Base-by-base conservation (phyloP, 1,284 basidiomycete species). In the Trichosporon sp. region DNA sequence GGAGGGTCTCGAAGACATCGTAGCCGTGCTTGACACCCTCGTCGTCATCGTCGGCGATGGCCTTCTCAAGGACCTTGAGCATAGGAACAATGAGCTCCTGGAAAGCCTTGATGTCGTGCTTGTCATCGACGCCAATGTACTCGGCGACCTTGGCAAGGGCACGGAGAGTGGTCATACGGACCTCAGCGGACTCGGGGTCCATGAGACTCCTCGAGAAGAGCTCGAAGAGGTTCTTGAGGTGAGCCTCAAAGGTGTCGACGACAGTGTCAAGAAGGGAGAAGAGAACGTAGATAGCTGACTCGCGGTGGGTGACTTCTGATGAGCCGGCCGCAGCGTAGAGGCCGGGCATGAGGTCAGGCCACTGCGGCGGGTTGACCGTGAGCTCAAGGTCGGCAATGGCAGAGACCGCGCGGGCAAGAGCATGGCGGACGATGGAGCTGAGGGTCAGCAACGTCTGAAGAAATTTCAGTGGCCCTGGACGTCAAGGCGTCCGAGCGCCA, bases 1-100 rank as follows among this genome's bases (percentile, higher is more conserved):
- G 86, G 62, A 99, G 87, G 1, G 92, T 95, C 83, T 99, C 96
- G 69, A 99, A 86, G 25, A 97, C 92, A 75, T 99, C 96, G 74
- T 97, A 96, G 33, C 95, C 85, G 74, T 95, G 88, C 68, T 94
- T 89, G 62, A 91, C 91, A 66, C 88, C 88, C 52, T 86, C 85
- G 75, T 93, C 91, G 76, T 98, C 89, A 52, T 85, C 86, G 52
- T 86, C 81, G 74, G 91, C 90, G n/a, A 99, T 86, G 61, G 88
- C 87, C 79, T 94, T 89, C 40, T 91, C 89, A 56, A 98, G 88
- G 57, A 98, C 94, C 65, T 86, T 85, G 63, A 99, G 90, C 86
- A 99, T 96, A 56, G 85, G 84, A 36, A 95, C 93, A 46, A 99
- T 86, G 58, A 96, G 86, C 14, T 82, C 82, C 84, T 98, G 96